Conservation (phyloP, 257 asterid genomes). For the Solanum okadae region DNA sequence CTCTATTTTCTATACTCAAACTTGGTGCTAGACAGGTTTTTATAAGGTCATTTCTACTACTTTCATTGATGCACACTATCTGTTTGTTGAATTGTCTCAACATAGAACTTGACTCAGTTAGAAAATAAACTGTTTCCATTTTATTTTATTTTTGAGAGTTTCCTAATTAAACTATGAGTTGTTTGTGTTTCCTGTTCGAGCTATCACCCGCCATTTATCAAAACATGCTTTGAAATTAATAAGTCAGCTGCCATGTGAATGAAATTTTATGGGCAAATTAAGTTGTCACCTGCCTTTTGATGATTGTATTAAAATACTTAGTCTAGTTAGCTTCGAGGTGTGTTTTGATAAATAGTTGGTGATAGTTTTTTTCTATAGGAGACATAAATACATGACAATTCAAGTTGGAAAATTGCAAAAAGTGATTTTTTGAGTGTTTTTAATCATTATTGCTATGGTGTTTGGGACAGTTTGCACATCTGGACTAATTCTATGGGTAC, state of each 20-base stretch:
- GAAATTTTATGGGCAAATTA: background rate
- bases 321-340: background rate
- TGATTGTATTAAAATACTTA: background rate
- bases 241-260: background rate
- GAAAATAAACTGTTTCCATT: background rate
- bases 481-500: background rate
- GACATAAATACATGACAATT: background rate
- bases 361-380: background rate
- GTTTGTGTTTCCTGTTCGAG: background rate
- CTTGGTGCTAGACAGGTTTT: conserved; percentile 86
- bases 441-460: background rate
- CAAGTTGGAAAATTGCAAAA: background rate
- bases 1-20: conserved; percentile 67
- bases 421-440: background rate
- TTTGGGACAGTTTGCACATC: background rate
- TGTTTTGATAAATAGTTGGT: background rate
- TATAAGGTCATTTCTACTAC: background rate
- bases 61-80: background rate
- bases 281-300: background rate
- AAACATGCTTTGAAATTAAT: rapidly evolving
- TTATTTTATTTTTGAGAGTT: background rate
- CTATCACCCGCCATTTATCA: background rate
- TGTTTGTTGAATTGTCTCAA: background rate
- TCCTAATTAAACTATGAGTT: background rate
- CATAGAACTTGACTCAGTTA: background rate